A percentile compares a stretch with the other conserved stretches of the same genome.
These are phyloP conservation scores for Stephania japonica DNA, from an alignment of 164 flowering plant species.

Conservation along the genomic window DNA sequence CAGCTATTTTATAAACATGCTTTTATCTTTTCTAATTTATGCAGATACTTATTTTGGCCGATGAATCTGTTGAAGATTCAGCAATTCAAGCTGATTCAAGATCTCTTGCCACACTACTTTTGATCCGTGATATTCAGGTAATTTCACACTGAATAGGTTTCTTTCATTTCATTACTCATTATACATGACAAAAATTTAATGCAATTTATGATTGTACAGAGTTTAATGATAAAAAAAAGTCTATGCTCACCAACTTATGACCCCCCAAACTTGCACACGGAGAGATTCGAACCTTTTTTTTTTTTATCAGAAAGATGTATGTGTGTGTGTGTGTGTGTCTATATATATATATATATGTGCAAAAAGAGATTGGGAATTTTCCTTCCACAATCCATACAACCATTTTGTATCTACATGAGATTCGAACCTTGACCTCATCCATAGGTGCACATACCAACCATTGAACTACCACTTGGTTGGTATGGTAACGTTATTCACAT, in stretches of 20 bases:
- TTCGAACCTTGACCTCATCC: too few species aligned
- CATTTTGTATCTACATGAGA: too few species aligned
- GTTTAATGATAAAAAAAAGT: background rate
- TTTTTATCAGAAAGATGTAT: too few species aligned
- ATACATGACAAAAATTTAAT: background rate
- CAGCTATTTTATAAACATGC: conserved; percentile 4
- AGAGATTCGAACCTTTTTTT: too few species aligned
- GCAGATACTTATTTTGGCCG: conserved; percentile 84
- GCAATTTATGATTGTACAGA: background rate
- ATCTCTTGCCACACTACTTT: conserved; percentile 74
- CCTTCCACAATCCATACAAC: too few species aligned
- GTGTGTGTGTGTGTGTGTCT: too few species aligned
- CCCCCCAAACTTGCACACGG: too few species aligned
- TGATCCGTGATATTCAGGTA: conserved; percentile 91
- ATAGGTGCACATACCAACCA: too few species aligned
- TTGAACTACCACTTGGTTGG: too few species aligned
- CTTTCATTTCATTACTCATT: background rate
- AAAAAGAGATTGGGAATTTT: too few species aligned
- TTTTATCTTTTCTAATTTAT: background rate
- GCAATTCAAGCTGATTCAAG: conserved; percentile 91
- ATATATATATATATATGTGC: too few species aligned
- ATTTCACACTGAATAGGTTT: background rate
- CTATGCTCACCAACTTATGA: background rate
- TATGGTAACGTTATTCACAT: too few species aligned
- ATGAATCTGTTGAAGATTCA: conserved; percentile 88